A percentile compares a stretch with the other conserved stretches of the same genome.
These are phyloP conservation scores for Skeletonema menzelii DNA, from an alignment of 108 stramenopile species.

Conservation along the genomic window DNA sequence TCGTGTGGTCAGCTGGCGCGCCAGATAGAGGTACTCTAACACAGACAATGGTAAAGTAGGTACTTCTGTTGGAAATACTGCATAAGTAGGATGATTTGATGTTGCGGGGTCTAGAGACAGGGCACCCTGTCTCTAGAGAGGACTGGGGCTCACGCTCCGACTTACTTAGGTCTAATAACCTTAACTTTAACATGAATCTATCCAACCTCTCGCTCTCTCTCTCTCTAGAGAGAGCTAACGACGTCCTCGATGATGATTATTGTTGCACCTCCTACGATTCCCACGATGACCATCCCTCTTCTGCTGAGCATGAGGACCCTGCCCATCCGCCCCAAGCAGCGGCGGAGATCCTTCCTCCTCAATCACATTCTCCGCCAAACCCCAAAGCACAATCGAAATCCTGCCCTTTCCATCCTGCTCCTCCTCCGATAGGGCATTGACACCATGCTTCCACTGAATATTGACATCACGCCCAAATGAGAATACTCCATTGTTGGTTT, in stretches of 20 bases:
- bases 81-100: too few species aligned
- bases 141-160: too few species aligned
- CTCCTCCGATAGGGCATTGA: slow-evolving; percentile 68
- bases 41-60: too few species aligned
- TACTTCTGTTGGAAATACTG: too few species aligned
- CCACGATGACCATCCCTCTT: slow-evolving; percentile 7
- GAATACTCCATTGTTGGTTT: slow-evolving; percentile 86
- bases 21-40: too few species aligned
- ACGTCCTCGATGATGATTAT: background rate
- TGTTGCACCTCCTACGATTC: background rate
- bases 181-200: too few species aligned
- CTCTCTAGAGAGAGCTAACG: too few species aligned
- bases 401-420: slow-evolving; percentile 78
- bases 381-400: slow-evolving; percentile 87
- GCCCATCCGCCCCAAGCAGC: slow-evolving; percentile 71
- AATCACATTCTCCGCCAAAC: slow-evolving; percentile 55
- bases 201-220: too few species aligned
- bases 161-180: too few species aligned
- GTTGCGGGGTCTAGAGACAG: too few species aligned
- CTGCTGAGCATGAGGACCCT: slow-evolving; percentile 61
- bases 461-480: slow-evolving; percentile 87
- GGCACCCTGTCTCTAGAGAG: too few species aligned
- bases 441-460: slow-evolving; percentile 83
- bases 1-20: too few species aligned
- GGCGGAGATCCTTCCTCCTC: slow-evolving; percentile 83